Conservation (phyloP, 495 filamentous ascomycete species). For the Elaphomyces granulatus region DNA sequence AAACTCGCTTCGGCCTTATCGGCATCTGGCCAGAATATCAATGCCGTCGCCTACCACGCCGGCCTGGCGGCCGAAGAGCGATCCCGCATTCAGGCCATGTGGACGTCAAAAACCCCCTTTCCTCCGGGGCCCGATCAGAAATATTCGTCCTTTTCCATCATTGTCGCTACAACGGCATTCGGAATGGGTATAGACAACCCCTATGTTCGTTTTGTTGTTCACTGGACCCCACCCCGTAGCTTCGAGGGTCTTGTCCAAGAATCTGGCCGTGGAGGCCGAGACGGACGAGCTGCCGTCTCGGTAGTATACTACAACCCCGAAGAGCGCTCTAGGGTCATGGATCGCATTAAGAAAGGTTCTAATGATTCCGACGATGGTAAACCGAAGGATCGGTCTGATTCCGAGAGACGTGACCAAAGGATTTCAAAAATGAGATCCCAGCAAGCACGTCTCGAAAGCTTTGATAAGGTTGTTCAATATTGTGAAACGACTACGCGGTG, state of each 20-base stretch:
- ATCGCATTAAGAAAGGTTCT: conserved; percentile 28
- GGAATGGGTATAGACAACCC: conserved; percentile 98
- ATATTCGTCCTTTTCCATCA: conserved; percentile 58
- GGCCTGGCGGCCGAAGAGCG: conserved; percentile 30
- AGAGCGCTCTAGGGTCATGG: conserved; percentile 62
- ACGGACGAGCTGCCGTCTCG: conserved; percentile 72
- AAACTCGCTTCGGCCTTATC: conserved; percentile 39
- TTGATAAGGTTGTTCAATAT: conserved; percentile 53
- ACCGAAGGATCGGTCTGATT: conserved; percentile 8
- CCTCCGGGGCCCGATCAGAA: conserved; percentile 5
- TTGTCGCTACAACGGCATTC: conserved; percentile 90
- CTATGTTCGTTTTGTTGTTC: conserved; percentile 82
- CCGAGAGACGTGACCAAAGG: conserved; percentile 4
- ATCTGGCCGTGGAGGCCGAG: conserved; percentile 79
- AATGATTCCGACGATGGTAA: conserved; percentile 12
- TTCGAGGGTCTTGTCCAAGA: conserved; percentile 97
- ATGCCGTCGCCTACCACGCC: conserved; percentile 37
- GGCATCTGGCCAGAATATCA: conserved; percentile 19
- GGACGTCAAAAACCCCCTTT: conserved; percentile 51
- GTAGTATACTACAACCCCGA: conserved; percentile 80
- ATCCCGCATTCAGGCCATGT: conserved; percentile 40
- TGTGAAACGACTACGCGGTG: conserved; percentile 64
- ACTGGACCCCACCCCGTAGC: conserved; percentile 82
- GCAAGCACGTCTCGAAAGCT: conserved; percentile 29
- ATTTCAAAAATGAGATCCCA: conserved; percentile 9